phyloP scores from a whole-genome alignment of 768 basidiomycete genomes.

The Pleurotus eryngii region DNA sequence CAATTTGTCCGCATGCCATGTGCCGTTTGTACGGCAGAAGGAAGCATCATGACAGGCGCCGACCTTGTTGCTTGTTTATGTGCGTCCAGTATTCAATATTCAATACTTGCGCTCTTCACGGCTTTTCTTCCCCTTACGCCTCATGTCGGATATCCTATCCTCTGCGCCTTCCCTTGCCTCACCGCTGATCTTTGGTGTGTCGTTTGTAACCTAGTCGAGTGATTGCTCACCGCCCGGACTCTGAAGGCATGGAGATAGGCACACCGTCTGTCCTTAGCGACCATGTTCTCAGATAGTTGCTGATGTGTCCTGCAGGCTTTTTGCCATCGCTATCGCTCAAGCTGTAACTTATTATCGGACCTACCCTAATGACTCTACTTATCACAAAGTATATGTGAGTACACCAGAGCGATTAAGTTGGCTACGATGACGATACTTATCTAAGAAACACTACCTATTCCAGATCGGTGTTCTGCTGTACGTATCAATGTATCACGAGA shows the following conservation, averaged over 20 bases:
- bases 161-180: not conserved
- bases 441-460: too few relatives aligned
- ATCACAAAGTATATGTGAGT: not conserved
- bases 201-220: not conserved
- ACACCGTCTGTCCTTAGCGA: not conserved
- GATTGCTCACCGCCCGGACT: not conserved
- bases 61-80: too few relatives aligned
- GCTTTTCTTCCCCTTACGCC: not conserved
- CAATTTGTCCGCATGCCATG: too few relatives aligned
- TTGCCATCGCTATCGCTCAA: slow-evolving; percentile 1
- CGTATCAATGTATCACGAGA: too few relatives aligned
- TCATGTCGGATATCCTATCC: not conserved
- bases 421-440: too few relatives aligned
- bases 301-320: not conserved
- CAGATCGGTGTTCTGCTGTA: too few relatives aligned
- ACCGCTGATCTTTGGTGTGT: not conserved
- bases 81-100: too few relatives aligned
- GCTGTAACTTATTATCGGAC: not conserved
- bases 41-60: too few relatives aligned
- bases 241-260: not conserved
- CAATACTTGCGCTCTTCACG: too few relatives aligned
- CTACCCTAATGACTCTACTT: not conserved
- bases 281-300: too few relatives aligned
- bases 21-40: too few relatives aligned
- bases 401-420: not conserved